Conservation (phyloP, 1,284 basidiomycete genomes). For the Inonotus obliquus region DNA sequence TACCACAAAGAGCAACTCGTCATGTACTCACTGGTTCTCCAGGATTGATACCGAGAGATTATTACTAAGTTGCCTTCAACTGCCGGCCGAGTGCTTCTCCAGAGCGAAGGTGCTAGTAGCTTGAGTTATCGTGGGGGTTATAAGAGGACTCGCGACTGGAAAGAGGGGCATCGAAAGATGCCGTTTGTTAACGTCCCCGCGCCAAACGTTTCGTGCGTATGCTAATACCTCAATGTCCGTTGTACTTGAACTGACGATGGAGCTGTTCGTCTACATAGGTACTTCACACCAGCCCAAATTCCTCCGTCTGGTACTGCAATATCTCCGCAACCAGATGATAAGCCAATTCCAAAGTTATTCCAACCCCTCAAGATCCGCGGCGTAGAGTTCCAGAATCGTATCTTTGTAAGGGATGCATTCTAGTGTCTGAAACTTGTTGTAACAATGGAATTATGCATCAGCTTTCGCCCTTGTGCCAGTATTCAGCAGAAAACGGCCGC, state of each 20-base stretch:
- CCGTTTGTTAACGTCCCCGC: constrained; percentile 15
- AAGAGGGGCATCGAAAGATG: background rate
- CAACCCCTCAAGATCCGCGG: constrained; percentile 53
- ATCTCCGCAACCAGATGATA: constrained; percentile 38
- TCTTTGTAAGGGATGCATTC: constrained; percentile 28
- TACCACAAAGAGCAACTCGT: no score
- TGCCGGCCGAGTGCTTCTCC: background rate
- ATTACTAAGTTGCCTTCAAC: no score
- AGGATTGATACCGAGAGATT: no score
- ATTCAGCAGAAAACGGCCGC: constrained; percentile 55
- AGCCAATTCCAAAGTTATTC: constrained; percentile 54
- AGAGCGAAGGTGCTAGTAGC: background rate
- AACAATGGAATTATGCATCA: background rate
- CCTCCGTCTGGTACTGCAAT: constrained; percentile 46
- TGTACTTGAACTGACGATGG: background rate
- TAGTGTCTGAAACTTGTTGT: background rate
- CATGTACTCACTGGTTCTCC: no score
- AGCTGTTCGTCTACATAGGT: constrained; percentile 21
- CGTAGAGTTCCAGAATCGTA: constrained; percentile 38
- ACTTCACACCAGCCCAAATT: constrained; percentile 51
- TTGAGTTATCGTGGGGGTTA: background rate
- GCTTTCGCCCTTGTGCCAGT: constrained; percentile 54
- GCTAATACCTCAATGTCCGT: background rate
- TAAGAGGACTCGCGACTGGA: background rate
- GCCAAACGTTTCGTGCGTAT: constrained; percentile 6